A percentile compares a stretch with the other conserved stretches of the same genome.
These are phyloP conservation scores for Cladophialophora psammophila DNA, from an alignment of 2,329 filamentous ascomycete species.

Conservation along the genomic window DNA sequence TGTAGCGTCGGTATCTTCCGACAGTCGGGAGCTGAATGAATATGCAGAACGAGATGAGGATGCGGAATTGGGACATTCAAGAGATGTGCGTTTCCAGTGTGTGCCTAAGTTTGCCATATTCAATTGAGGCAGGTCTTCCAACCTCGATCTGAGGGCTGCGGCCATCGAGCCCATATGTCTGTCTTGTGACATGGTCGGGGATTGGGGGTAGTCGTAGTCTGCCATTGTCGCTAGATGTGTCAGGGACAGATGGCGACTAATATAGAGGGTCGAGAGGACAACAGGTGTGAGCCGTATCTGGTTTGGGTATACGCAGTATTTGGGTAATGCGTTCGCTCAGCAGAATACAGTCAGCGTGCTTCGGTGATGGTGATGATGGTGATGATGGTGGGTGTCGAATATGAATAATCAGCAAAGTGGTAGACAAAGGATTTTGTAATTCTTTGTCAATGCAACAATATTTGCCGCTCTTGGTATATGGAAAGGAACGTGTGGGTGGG, in stretches of 20 bases:
- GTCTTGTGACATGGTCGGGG: constrained; percentile 36
- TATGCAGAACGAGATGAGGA: constrained; percentile 37
- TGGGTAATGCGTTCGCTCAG: not conserved
- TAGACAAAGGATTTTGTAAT: constrained; percentile 8
- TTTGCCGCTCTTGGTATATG: constrained; percentile 1
- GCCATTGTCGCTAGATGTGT: constrained; percentile 26
- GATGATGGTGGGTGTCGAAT: not conserved
- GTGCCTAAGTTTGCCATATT: constrained; percentile 33
- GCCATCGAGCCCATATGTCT: constrained; percentile 39
- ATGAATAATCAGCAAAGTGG: not conserved
- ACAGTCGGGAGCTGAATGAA: constrained; percentile 37
- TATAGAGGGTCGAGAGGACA: constrained; percentile 2
- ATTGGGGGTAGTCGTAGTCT: constrained; percentile 34
- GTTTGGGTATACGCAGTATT: not conserved
- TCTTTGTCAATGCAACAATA: constrained; percentile 7
- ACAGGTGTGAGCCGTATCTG: not conserved
- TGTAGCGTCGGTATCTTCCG: constrained; percentile 40
- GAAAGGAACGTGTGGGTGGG: not conserved
- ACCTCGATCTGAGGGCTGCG: constrained; percentile 37
- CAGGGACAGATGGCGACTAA: constrained; percentile 8
- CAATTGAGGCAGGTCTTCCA: constrained; percentile 37
- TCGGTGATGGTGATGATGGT: constrained; percentile 1
- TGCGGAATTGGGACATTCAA: constrained; percentile 34
- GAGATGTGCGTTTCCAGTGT: constrained; percentile 29
- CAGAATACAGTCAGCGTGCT: constrained; percentile 32